Evolutionary conservation across 2,329 filamentous ascomycete species (phyloP).

Genomic region (Metarhizium album): DNA sequence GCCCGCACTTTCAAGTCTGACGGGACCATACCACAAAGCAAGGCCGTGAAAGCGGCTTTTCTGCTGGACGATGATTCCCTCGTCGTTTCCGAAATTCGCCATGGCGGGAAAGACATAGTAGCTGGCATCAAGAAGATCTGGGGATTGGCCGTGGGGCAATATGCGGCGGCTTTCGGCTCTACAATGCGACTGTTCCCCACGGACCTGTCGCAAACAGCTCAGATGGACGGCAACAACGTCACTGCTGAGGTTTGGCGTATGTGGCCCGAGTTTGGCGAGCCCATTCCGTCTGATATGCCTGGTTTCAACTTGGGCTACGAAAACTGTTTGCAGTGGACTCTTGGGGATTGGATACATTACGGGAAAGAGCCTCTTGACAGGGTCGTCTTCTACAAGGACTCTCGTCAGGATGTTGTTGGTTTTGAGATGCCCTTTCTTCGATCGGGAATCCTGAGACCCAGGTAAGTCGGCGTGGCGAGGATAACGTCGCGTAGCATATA

Average conservation of each 20-base stretch:
- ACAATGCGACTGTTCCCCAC: slow-evolving; percentile 17
- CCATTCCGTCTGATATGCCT: slow-evolving; percentile 17
- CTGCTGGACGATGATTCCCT: slow-evolving; percentile 16
- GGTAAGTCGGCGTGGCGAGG: neutral
- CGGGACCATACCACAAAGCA: neutral
- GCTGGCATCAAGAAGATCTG: slow-evolving; percentile 13
- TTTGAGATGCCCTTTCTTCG: slow-evolving; percentile 24
- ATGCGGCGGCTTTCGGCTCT: slow-evolving; percentile 10
- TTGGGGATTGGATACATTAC: slow-evolving; percentile 25
- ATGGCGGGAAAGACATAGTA: slow-evolving; percentile 14
- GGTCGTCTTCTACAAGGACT: slow-evolving; percentile 19
- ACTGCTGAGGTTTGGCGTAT: slow-evolving; percentile 17
- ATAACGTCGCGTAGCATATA: too few relatives aligned
- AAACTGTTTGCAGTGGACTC: slow-evolving; percentile 21
- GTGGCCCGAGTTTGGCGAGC: slow-evolving; percentile 14
- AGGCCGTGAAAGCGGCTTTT: slow-evolving; percentile 10
- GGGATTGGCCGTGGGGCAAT: slow-evolving; percentile 13
- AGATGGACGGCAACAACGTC: slow-evolving; percentile 8
- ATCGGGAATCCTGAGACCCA: slow-evolving; percentile 14
- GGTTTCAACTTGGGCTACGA: slow-evolving; percentile 10
- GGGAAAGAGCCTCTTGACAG: slow-evolving; percentile 22
- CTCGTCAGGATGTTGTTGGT: slow-evolving; percentile 14
- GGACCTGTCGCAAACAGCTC: slow-evolving; percentile 7
- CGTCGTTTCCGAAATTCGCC: slow-evolving; percentile 11
- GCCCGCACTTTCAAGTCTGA: slow-evolving; percentile 7